Conservation (phyloP, 106 monocot genomes). For the Ottelia alismoides region DNA sequence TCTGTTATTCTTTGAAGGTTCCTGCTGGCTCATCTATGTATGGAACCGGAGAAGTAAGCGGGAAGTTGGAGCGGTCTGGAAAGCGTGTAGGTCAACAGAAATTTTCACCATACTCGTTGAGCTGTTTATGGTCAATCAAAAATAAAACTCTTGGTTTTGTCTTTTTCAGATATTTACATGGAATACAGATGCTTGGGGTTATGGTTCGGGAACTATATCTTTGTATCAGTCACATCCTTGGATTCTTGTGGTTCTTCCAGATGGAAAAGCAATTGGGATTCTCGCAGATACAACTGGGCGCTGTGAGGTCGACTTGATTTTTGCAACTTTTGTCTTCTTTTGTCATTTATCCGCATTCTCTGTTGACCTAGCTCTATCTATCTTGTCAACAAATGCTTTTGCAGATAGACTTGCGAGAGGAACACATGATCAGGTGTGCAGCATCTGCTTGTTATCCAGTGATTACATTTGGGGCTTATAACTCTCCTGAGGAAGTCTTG, state of each 20-base stretch:
- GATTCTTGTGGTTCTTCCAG: conserved; percentile 75
- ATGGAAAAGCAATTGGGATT: conserved; percentile 78
- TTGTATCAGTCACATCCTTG: conserved; percentile 99
- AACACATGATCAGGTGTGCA: conserved; percentile 9
- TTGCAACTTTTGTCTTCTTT: background rate
- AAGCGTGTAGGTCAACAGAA: conserved; percentile 61
- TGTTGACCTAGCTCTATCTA: background rate
- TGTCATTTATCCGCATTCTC: no score
- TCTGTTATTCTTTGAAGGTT: conserved; percentile 35
- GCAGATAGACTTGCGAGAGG: conserved; percentile 26
- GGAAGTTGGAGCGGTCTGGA: conserved; percentile 86
- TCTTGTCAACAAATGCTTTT: background rate
- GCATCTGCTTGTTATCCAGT: conserved; percentile 16
- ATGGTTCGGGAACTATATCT: conserved; percentile 75
- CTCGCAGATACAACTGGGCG: conserved; percentile 94
- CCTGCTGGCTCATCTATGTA: conserved; percentile 74
- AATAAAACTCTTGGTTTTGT: background rate
- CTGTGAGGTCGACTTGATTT: conserved; percentile 45
- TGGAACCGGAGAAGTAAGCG: conserved; percentile 98
- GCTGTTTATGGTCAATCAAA: background rate
- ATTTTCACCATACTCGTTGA: background rate
- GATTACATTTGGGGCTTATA: conserved; percentile 26
- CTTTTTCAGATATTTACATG: conserved; percentile 73
- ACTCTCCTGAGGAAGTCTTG: conserved; percentile 18
- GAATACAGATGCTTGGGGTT: conserved; percentile 99